These are phyloP conservation scores for Licmophora abbreviata DNA, from an alignment of 108 stramenopile species.

Conservation along the genomic window DNA sequence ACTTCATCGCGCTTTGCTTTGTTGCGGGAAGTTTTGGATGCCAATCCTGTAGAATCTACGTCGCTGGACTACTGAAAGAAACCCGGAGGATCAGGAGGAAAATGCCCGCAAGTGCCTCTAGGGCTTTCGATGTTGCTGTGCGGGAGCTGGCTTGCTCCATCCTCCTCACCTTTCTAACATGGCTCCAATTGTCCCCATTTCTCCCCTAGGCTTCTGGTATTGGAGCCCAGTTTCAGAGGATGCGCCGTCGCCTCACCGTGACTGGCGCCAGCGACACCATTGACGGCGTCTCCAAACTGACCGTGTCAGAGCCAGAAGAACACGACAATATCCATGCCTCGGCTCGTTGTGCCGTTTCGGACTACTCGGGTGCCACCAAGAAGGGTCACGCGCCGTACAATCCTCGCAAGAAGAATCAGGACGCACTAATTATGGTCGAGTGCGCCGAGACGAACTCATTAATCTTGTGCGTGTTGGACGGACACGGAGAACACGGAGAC, in stretches of 20 bases:
- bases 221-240: constrained; percentile 47
- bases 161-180: no score
- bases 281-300: constrained; percentile 48
- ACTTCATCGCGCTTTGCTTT: no score
- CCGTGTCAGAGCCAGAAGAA: constrained; percentile 6
- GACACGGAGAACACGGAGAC: constrained; percentile 97
- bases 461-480: constrained; percentile 93
- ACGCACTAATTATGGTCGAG: constrained; percentile 94
- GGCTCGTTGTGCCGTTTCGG: constrained; percentile 79
- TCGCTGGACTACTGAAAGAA: no score
- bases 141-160: no score
- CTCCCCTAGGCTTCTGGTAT: constrained; percentile 5
- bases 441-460: constrained; percentile 86
- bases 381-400: constrained; percentile 99
- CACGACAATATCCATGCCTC: constrained; percentile 4
- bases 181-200: no score
- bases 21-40: no score
- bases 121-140: no score
- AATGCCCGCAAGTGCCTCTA: no score
- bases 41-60: no score
- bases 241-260: constrained; percentile 87
- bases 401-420: constrained; percentile 98
- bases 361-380: constrained; percentile 93
- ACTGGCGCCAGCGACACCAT: constrained; percentile 70
- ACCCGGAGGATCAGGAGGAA: no score